Evolutionary conservation across 345 rosid genomes (phyloP), one percentile per base, ranked within the genome.

Genomic region (Sonneratia alba): DNA sequence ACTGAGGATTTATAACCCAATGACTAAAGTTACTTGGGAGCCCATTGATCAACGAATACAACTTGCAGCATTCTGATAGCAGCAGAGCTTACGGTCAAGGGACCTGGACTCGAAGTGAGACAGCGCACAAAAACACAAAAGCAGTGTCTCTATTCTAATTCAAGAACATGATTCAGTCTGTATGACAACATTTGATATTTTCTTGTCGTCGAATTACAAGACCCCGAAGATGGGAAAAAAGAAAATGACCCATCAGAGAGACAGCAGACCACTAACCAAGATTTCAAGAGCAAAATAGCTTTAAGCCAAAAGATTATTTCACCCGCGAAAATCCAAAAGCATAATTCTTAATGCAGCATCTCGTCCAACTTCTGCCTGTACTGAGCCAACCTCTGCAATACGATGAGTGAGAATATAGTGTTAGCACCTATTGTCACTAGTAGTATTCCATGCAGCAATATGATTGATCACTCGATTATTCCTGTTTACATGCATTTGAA

Each of bases 351-450:
- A 73, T 87, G 79, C 80, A 83, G 51, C 90, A 57, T 87, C 61
- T 91, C 97, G 63, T 94, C 98, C 70, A 94, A 76, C 77, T 86
- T 88, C 85, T 91, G 96, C 85, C 93, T 87, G 83, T 94, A 91
- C 71, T 81, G 91, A 73, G 97, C 97, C 80, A 91, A 82, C 53
- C 79, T 71, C 96, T 94, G 88, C 79, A 81, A 12, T 63, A 49
- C 62, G 73, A 49, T 69, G 70, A 49, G n/a, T 22, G 48, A n/a
- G 5, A 74, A 24, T 24, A 68, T 71, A n/a, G 10, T 48, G n/a
- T 67, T 22, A 71, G 40, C 21, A 51, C 36, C 34, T 38, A 38
- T 19, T 65, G 7, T 48, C 22, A 34, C 12, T 48, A 45, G 16
- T 38, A 13, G 12, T 15, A 12, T 47, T 67, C 49, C 24, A 67